Percentiles rank a stretch among this genome's conserved stretches.
Evolutionary conservation across 176 grass and related monocot genomes (phyloP).

Genomic region (sorghum (Sorghum bicolor)): Sorghum_bicolor_NCBIv3 NC_012873.2:67976001-67976500

Average conservation of each 20-base stretch:
- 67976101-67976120: too few species aligned
- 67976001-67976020: too few species aligned
- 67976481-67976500: conserved; percentile 53
- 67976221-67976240: conserved; percentile 75
- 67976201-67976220: conserved; percentile 2
- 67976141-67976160: too few species aligned
- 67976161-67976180: too few species aligned
- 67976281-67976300: conserved; percentile 99
- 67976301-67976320: conserved; percentile 94
- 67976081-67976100: too few species aligned
- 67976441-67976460: conserved; percentile 6
- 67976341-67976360: conserved; percentile 78
- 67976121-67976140: too few species aligned
- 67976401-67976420: conserved; percentile 23
- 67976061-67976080: too few species aligned
- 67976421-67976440: conserved; percentile 9
- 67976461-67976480: conserved; percentile 62
- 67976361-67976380: conserved; percentile 94
- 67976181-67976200: too few species aligned
- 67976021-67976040: too few species aligned
- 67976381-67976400: conserved; percentile 47
- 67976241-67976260: conserved; percentile 90
- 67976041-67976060: too few species aligned
- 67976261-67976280: conserved; percentile 93
- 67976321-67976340: conserved; percentile 98